Percentiles rank a stretch among this genome's conserved stretches.
Evolutionary conservation across 2,329 filamentous ascomycete genomes (phyloP).

Genomic region (Pseudophaeomoniella oleicola): DNA sequence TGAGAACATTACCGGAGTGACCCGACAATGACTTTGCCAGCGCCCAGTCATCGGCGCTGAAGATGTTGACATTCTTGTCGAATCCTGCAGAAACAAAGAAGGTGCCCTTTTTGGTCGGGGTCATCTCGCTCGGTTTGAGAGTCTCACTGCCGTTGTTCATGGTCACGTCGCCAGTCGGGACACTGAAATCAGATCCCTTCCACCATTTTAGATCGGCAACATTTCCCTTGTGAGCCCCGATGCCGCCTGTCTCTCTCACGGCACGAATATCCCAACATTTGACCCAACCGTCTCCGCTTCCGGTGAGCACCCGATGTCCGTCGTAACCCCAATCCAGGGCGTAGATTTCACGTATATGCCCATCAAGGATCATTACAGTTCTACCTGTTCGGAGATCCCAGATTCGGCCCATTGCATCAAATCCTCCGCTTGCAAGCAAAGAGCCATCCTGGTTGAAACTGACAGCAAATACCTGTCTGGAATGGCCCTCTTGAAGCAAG

Average conservation of each 20-base stretch:
- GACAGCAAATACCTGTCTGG: slow-evolving; percentile 79
- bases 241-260: slow-evolving; percentile 65
- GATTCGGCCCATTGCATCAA: slow-evolving; percentile 86
- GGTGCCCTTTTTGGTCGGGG: slow-evolving; percentile 75
- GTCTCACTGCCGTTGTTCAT: slow-evolving; percentile 46
- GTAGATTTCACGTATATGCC: slow-evolving; percentile 86
- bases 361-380: slow-evolving; percentile 90
- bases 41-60: slow-evolving; percentile 92
- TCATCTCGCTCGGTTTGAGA: slow-evolving; percentile 1
- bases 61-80: slow-evolving; percentile 89
- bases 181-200: slow-evolving; percentile 65
- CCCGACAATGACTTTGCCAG: slow-evolving; percentile 75
- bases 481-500: slow-evolving; percentile 84
- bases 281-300: slow-evolving; percentile 85
- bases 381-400: slow-evolving; percentile 90
- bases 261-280: slow-evolving; percentile 97
- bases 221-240: slow-evolving; percentile 81
- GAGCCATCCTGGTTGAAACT: slow-evolving; percentile 87
- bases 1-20: slow-evolving; percentile 83
- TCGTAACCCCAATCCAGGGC: slow-evolving; percentile 86
- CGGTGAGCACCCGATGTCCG: slow-evolving; percentile 81
- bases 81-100: slow-evolving; percentile 88
- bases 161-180: slow-evolving; percentile 44
- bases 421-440: slow-evolving; percentile 75
- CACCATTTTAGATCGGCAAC: slow-evolving; percentile 92